Base-by-base conservation (phyloP, 192 early-diverging fungal genomes). In the Dispira simplex region DNA sequence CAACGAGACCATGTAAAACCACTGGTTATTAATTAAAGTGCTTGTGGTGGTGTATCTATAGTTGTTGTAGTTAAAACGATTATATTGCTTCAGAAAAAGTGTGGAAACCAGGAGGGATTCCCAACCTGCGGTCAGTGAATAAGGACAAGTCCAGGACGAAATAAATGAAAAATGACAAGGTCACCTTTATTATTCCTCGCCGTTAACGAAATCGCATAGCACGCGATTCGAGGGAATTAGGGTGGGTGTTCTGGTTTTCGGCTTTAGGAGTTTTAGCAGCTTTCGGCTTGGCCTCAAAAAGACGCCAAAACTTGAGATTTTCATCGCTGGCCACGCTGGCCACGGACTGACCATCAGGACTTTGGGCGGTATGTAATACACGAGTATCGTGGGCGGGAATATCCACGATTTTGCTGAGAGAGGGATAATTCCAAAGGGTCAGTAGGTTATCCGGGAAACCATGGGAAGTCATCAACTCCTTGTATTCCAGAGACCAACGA, bases 241-340 rank as follows among this genome's bases (percentile, higher is more conserved):
- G 26, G 14, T 27, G 58, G 2, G 1, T 12, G 27, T 18, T 18
- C 14, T 10, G 32, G 11, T 56, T 28, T 27, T 27, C n/a, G 43
- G 26, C 39, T 14, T 28, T 60, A 32, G 14, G 39, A 2, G 58
- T 26, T 48, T 68, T 71, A 28, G 56, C 56, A 0, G 73, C 60
- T 55, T 75, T 75, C 11, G 68, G 63, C 63, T 73, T 74, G 1
- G 70, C 44, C 62, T 90, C 85, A 74, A 93, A 98, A 43, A 96
- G 71, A 62, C 81, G 86, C 96, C 96, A 99, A 72, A 99, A 96
- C 67, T 95, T 89, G 55, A 99, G 72, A 43, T 90, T 95, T 63
- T 95, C 90, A 71, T 99, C 96, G 54, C 89, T 87, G 18, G 95
- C 86, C 1, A 90, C 88, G 4, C 91, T 97, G 8, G 95, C 93